Evolutionary conservation across 75 land plant species (phyloP), one percentile per base, ranked within the genome.

Genomic region (Pseudotsuga menziesii): DNA sequence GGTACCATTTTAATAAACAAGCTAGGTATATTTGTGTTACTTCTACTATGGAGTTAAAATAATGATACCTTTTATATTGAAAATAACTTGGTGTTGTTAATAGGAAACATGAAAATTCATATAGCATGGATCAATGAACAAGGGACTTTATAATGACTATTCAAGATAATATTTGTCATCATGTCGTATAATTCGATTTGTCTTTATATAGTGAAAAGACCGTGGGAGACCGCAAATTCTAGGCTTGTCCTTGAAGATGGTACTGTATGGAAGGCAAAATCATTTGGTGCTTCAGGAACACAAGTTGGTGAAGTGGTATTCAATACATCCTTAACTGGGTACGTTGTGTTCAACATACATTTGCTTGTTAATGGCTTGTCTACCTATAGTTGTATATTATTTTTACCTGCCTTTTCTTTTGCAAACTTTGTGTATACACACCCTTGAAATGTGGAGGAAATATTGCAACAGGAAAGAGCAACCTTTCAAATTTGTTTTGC

Each of bases 291-390:
- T 80, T 73, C 82, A 17, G 98, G 98, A 75, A 93, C 98, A 35
- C 96, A 94, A 93, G 90, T 94, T 83, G 98, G 96, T 76, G 98
- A 94, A 88, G 96, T 94, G 29, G 98, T 94, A 27, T 94, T 94
- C 81, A 94, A 94, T 74, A 94, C 98, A 57, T 94, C 98, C 22
- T 74, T 94, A 76, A 94, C 96, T 2, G 98, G 98, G 98, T 94
- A 76, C 23, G 29, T 52, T 20, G 17, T 16, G 13, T 73, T 9
- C 57, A 2, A 16, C 41, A 22, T 41, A 3, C 23, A 69, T 41
- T 69, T 69, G 14, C 12, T 20, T 63, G 14, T 41, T 41, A 20
- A 32, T 17, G 19, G 17, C 48, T 48, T 39, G 72, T 69, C 52
- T n/a, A 20, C n/a, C n/a, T 3, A n/a, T 41, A 69, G 35, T 20